Base-by-base conservation (phyloP, 148 eudicot species). In the Cornus kousa region DNA sequence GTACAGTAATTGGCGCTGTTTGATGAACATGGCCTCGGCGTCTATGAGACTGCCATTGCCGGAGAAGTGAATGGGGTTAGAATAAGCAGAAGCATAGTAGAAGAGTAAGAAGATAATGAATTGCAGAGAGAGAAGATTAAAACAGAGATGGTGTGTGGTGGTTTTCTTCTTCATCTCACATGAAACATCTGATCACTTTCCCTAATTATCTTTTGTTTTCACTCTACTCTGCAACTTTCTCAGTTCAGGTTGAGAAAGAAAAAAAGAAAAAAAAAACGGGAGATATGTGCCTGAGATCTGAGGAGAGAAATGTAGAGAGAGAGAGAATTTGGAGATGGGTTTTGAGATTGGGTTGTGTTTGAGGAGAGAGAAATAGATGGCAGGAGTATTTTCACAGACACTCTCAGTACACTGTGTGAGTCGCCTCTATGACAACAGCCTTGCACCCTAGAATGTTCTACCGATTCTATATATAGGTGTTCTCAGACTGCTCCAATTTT, bases 131-230 rank as follows among this genome's bases (percentile, higher is more conserved):
- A 76, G 62, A 48, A 67, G 4, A 46, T n/a, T 3, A 59, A 24
- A 72, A 32, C 1, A 48, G 33, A 46, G 23, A 12, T 12, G 60
- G 60, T 10, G 68, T 55, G 55, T 28, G 69, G 19, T 37, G 69
- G 82, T 83, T 57, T 82, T 83, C 70, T 68, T 82, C 86, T 78
- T 86, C 89, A 88, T 88, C 81, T 80, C 87, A 85, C 75, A 77
- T 66, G 62, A 57, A 82, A 82, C 85, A 87, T 87, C 83, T 84
- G 80, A 32, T 62, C 17, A 12, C 13, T 55, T 55, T 55, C 60
- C 19, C 23, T 75, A 8, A 33, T 70, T 60, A 9, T 74, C 40
- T 22, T 20, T 40, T 35, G 24, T 14, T 33, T 4, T 33, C 71
- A 3, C 53, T 22, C 68, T 35, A 20, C 20, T 76, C 71, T 43